Base-by-base conservation (phyloP, 495 filamentous ascomycete genomes). In the Friedmanniomyces simplex region DNA sequence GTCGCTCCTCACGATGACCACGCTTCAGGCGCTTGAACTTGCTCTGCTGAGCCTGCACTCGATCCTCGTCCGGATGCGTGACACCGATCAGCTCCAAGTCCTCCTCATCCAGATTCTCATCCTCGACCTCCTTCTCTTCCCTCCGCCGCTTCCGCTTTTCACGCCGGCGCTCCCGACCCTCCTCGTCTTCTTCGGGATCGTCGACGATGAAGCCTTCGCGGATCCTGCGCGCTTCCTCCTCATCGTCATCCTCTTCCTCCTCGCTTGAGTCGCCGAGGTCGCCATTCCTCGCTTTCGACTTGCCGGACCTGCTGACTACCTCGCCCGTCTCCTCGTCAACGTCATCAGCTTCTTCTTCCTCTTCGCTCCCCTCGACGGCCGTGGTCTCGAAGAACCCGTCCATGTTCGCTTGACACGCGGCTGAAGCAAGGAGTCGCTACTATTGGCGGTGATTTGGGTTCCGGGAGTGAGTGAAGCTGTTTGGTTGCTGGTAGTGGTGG, bases 1-100 rank as follows among this genome's bases (percentile, higher is more conserved):
- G 64, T 50, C 81, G 77, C 30, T 85, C 84, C 45, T 90, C 88
- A 56, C 87, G 82, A 63, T 93, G 87, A 52, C 91, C 91, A 56
- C 88, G 87, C 75, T 96, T 98, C 26, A 98, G 79, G 30, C 94
- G 83, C 72, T 98, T 98, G 73, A 93, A 91, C 69, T 94, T 93
- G 47, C 82, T 82, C 86, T 96, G 52, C 39, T 51, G 51, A 3
- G 21, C 57, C 50, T 64, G 22, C 50, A 21, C 24, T 2, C 43
- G 34, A 18, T 87, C 81, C 66, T 81, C 81, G 34, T 83, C 81
- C 1, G 86, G 86, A 62, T 80, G 79, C 52, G 79, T 79, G 64
- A 89, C 86, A 6, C 87, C 89, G 61, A 98, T 95, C 34, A 98
- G 76, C 70, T 97, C 94, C 50, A 98, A 72, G 78, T 98, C 93